phyloP scores from a whole-genome alignment of 2,329 filamentous ascomycete species.

The Pseudogymnoascus sp. region DNA sequence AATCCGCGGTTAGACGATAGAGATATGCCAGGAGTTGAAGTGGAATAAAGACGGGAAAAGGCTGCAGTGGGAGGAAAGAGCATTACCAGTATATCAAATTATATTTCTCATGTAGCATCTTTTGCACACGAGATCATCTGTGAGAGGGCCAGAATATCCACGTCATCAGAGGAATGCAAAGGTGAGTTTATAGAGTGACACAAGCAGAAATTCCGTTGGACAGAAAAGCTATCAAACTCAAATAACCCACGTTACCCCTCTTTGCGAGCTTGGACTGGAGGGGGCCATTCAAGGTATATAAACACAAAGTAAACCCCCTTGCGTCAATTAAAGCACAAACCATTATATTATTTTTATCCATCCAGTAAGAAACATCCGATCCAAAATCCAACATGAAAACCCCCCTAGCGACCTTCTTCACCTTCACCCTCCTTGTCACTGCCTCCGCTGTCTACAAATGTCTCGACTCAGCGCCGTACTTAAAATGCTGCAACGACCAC shows the following conservation, averaged over 20 bases:
- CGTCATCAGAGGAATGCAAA: slow-evolving; percentile 4
- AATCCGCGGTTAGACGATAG: no score
- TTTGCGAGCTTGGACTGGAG: not conserved
- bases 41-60: no score
- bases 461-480: not conserved
- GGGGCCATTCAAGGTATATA: not conserved
- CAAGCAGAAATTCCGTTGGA: not conserved
- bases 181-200: not conserved
- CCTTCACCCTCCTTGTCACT: not conserved
- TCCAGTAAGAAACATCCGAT: not conserved
- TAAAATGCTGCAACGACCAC: not conserved
- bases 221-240: slow-evolving; percentile 1
- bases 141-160: not conserved
- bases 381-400: not conserved
- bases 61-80: not conserved
- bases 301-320: not conserved
- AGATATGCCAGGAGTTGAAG: no score
- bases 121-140: not conserved
- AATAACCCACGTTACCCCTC: not conserved
- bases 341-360: not conserved
- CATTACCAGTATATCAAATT: no score
- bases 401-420: not conserved
- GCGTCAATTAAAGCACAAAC: not conserved
- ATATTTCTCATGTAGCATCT: not conserved
- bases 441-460: not conserved